Conservation (phyloP, 2,329 filamentous ascomycete species). For the Periconia digitata region DNA sequence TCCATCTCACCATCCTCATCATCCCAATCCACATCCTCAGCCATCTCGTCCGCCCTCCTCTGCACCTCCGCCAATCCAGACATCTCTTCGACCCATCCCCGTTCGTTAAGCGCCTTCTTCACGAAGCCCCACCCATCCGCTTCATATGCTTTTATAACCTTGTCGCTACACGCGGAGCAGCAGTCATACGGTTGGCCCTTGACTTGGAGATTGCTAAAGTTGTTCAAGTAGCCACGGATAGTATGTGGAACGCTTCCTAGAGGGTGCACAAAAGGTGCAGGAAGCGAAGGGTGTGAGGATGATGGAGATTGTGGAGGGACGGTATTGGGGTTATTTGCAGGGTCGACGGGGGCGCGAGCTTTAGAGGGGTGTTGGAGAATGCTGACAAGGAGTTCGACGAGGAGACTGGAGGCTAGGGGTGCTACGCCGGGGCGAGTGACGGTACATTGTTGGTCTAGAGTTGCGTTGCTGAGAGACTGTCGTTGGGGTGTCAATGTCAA, state of each 20-base stretch:
- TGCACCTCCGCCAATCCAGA: slow-evolving; percentile 72
- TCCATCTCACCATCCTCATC: slow-evolving; percentile 55
- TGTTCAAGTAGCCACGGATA: slow-evolving; percentile 74
- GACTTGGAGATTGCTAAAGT: slow-evolving; percentile 73
- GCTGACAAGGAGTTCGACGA: slow-evolving; percentile 88
- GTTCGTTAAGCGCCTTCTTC: slow-evolving; percentile 70
- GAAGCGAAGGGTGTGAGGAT: slow-evolving; percentile 31
- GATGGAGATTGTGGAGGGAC: slow-evolving; percentile 8
- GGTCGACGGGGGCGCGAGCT: slow-evolving; percentile 38
- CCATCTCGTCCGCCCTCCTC: slow-evolving; percentile 50
- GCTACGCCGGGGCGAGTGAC: slow-evolving; percentile 93
- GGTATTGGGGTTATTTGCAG: slow-evolving; percentile 10
- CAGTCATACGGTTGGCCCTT: slow-evolving; percentile 75
- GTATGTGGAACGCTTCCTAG: slow-evolving; percentile 75
- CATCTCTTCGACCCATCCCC: slow-evolving; percentile 76
- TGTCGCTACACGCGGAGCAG: slow-evolving; percentile 77
- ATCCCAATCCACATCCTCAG: slow-evolving; percentile 62
- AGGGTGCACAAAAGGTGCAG: slow-evolving; percentile 57
- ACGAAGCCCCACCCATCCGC: slow-evolving; percentile 75
- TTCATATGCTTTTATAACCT: slow-evolving; percentile 68
- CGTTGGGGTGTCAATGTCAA: slow-evolving; percentile 2
- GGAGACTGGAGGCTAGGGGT: slow-evolving; percentile 83
- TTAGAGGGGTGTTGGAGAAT: slow-evolving; percentile 69
- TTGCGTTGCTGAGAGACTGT: slow-evolving; percentile 89
- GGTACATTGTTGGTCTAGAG: slow-evolving; percentile 96